Evolutionary conservation across 1,284 basidiomycete species (phyloP).

Genomic region (Veloboletus limbatus): DNA sequence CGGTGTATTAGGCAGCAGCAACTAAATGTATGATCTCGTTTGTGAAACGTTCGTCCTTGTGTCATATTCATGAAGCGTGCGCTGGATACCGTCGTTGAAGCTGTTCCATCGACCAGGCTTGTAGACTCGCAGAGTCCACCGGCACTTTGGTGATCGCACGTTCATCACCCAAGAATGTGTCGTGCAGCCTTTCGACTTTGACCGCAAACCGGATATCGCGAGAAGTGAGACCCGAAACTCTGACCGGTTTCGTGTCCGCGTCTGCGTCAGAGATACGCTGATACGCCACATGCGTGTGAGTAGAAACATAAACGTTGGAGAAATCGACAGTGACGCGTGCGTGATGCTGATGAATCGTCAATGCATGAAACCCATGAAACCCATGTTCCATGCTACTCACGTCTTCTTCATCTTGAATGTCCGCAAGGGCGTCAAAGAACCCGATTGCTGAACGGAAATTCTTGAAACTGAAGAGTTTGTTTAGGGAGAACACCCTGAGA

Average conservation of each 20-base stretch:
- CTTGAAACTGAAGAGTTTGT: conserved; percentile 31
- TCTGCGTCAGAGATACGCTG: conserved; percentile 11
- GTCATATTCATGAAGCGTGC: neutral
- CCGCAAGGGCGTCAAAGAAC: conserved; percentile 31
- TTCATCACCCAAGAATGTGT: conserved; percentile 20
- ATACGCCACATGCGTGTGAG: conserved; percentile 39
- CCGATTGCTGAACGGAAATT: conserved; percentile 20
- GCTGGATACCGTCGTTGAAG: conserved; percentile 24
- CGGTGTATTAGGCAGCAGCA: conserved; percentile 2
- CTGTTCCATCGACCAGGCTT: conserved; percentile 27
- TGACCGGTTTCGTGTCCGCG: conserved; percentile 15
- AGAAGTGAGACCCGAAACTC: conserved; percentile 43
- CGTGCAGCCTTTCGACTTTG: conserved; percentile 24
- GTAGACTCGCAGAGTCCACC: conserved; percentile 7
- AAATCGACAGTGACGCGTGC: conserved; percentile 31
- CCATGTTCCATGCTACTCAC: conserved; percentile 23
- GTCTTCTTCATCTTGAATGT: conserved; percentile 30
- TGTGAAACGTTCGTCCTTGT: neutral
- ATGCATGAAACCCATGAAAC: neutral
- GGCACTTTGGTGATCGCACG: conserved; percentile 27
- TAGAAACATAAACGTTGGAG: conserved; percentile 26
- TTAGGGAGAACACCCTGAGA: conserved; percentile 17
- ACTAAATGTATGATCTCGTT: neutral
- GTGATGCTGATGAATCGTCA: conserved; percentile 25
- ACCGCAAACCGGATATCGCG: conserved; percentile 54